phyloP scores from a whole-genome alignment of 306 rosid species.

The Castanospermum australe region DNA sequence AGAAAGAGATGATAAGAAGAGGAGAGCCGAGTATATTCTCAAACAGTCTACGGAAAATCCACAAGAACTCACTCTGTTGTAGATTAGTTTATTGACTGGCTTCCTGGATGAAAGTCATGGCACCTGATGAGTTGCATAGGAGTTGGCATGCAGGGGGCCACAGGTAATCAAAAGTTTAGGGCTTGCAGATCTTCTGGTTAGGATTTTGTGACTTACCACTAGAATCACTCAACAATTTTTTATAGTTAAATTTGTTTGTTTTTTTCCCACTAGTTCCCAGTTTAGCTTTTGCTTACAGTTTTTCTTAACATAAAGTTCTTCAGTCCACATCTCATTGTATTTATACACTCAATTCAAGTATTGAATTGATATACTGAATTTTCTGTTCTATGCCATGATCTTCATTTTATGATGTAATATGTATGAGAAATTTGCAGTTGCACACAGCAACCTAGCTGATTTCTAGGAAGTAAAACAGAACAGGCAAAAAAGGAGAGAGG shows the following conservation, averaged over 20 bases:
- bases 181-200: conserved; percentile 37
- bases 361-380: conserved; percentile 22
- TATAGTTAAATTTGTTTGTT: conserved; percentile 36
- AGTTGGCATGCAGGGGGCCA: conserved; percentile 21
- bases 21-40: conserved; percentile 87
- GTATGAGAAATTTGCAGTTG: too few relatives aligned
- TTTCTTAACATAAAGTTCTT: conserved; percentile 19
- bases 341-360: conserved; percentile 29
- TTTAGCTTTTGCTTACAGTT: conserved; percentile 19
- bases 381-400: conserved; percentile 3
- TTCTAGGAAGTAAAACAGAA: too few relatives aligned
- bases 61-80: conserved; percentile 80
- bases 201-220: conserved; percentile 42
- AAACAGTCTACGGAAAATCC: conserved; percentile 81
- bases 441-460: too few relatives aligned
- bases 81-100: conserved; percentile 47
- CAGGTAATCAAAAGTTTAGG: conserved; percentile 27
- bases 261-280: too few relatives aligned
- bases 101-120: neutral
- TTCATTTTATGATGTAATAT: neutral
- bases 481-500: too few relatives aligned
- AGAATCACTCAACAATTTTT: conserved; percentile 44
- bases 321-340: conserved; percentile 17
- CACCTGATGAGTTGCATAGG: neutral
- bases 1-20: conserved; percentile 89